phyloP scores from a whole-genome alignment of 257 asterid species.

The Solanum paucissectum region DNA sequence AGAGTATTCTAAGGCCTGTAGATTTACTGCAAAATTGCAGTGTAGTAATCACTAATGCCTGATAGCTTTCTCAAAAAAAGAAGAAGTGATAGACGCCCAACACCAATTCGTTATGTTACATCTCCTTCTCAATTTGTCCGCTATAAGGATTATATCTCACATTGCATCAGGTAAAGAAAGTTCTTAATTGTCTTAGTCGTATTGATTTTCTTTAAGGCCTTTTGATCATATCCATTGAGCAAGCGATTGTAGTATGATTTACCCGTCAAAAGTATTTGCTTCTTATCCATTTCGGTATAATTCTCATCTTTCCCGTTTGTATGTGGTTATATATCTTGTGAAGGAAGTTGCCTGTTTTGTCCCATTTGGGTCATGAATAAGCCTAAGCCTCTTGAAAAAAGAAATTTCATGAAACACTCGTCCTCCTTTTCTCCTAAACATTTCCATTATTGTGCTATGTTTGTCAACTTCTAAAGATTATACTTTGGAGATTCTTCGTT shows the following conservation, averaged over 20 bases:
- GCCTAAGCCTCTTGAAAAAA: background rate
- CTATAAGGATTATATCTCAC: background rate
- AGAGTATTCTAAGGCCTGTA: background rate
- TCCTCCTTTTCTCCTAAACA: background rate
- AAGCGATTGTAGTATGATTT: background rate
- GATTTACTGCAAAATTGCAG: background rate
- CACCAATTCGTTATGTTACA: background rate
- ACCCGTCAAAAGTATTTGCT: background rate
- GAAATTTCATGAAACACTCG: background rate
- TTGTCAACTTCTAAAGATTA: background rate
- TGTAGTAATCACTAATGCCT: background rate
- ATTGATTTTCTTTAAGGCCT: background rate
- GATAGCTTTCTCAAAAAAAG: background rate
- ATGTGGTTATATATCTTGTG: background rate
- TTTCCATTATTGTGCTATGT: background rate
- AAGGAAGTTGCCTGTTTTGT: background rate
- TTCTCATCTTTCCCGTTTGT: background rate
- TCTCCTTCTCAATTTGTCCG: background rate
- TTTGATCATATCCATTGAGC: background rate
- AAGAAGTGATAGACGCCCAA: background rate
- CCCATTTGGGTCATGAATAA: background rate
- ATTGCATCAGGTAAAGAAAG: background rate
- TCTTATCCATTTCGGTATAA: background rate
- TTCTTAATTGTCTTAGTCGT: background rate
- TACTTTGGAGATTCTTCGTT: background rate